phyloP scores from a whole-genome alignment of 2,329 filamentous ascomycete genomes.

The Epicoccum nigrum region DNA sequence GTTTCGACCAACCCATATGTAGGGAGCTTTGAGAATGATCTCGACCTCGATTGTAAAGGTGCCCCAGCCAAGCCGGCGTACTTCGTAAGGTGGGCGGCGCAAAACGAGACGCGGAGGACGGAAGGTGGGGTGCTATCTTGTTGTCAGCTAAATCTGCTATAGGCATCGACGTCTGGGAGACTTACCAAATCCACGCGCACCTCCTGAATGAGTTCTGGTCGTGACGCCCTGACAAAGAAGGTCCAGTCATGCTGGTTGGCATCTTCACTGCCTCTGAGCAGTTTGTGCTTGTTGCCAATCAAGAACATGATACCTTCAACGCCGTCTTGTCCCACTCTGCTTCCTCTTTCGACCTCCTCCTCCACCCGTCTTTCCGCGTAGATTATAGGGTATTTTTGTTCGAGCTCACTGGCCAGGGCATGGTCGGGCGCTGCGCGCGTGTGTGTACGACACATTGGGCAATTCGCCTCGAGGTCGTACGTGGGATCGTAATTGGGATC shows the following conservation, averaged over 20 bases:
- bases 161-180: not conserved
- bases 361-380: constrained; percentile 48
- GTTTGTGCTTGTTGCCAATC: constrained; percentile 52
- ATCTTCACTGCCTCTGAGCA: constrained; percentile 28
- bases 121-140: constrained; percentile 51
- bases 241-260: constrained; percentile 53
- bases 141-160: constrained; percentile 1
- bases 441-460: constrained; percentile 55
- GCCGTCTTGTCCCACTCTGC: constrained; percentile 28
- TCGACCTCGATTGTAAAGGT: constrained; percentile 49
- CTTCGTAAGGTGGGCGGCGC: constrained; percentile 48
- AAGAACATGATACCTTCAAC: constrained; percentile 52
- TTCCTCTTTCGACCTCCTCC: constrained; percentile 36
- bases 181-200: constrained; percentile 48
- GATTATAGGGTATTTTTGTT: constrained; percentile 43
- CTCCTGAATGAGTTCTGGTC: constrained; percentile 53
- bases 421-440: constrained; percentile 45
- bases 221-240: constrained; percentile 54
- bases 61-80: constrained; percentile 52
- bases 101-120: constrained; percentile 45
- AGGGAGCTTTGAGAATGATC: constrained; percentile 52
- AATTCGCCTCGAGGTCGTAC: constrained; percentile 48
- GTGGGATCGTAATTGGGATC: constrained; percentile 40
- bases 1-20: constrained; percentile 52
- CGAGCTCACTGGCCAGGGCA: constrained; percentile 34